These are phyloP conservation scores for Calocybe indica DNA, from an alignment of 768 basidiomycete species.

Conservation along the genomic window DNA sequence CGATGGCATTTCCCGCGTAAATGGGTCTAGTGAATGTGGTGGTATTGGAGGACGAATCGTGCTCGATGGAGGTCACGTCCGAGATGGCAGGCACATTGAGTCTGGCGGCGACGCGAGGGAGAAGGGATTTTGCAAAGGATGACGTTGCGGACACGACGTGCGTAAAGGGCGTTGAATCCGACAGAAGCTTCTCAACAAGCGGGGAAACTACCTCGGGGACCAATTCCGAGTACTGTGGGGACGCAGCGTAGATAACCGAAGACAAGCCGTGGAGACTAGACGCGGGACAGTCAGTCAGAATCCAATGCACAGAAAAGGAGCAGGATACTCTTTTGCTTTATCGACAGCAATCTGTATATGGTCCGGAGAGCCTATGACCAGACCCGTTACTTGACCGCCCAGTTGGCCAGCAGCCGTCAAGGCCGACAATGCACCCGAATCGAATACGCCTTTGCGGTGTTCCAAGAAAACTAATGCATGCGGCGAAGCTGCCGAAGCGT, in stretches of 20 bases:
- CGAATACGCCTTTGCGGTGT: constrained; percentile 75
- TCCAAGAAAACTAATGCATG: constrained; percentile 88
- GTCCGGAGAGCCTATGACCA: constrained; percentile 65
- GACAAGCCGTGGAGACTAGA: constrained; percentile 63
- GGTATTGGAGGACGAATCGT: constrained; percentile 61
- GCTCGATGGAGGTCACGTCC: constrained; percentile 79
- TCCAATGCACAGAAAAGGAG: not conserved
- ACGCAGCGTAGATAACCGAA: constrained; percentile 62
- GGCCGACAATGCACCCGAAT: constrained; percentile 83
- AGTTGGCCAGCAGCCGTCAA: constrained; percentile 85
- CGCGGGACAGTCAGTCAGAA: not conserved
- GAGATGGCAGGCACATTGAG: constrained; percentile 90
- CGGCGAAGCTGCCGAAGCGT: constrained; percentile 55
- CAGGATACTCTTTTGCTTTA: constrained; percentile 71
- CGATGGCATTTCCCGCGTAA: constrained; percentile 96
- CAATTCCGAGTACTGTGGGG: constrained; percentile 60
- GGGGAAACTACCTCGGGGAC: constrained; percentile 81
- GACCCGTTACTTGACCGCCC: constrained; percentile 79
- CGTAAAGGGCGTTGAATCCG: constrained; percentile 62
- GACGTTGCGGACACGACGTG: constrained; percentile 93
- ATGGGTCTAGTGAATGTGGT: constrained; percentile 92
- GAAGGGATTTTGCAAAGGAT: constrained; percentile 84
- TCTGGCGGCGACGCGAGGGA: constrained; percentile 87
- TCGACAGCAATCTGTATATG: constrained; percentile 63
- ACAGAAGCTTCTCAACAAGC: constrained; percentile 70